phyloP scores from a whole-genome alignment of 2,329 filamentous ascomycete genomes.

The Penicillium frequentans region DNA sequence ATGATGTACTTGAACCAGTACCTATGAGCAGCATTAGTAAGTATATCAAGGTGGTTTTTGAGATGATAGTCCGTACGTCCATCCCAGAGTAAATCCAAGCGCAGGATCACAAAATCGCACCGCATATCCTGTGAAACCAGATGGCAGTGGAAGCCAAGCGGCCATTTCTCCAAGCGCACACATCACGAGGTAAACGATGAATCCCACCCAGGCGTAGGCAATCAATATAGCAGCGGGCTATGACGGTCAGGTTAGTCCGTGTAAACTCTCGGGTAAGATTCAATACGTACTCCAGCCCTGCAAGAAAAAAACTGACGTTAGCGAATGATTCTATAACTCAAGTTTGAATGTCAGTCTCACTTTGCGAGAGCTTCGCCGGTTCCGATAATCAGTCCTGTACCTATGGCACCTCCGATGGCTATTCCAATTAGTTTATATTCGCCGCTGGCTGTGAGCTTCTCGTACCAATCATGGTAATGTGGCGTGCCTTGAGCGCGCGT shows the following conservation, averaged over 20 bases:
- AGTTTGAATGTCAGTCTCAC: constrained; percentile 20
- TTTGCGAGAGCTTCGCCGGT: constrained; percentile 40
- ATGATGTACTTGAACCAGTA: constrained; percentile 79
- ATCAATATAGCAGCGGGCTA: constrained; percentile 45
- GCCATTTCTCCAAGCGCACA: constrained; percentile 81
- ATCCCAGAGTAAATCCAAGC: constrained; percentile 76
- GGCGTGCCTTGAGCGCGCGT: constrained; percentile 43
- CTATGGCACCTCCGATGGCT: constrained; percentile 46
- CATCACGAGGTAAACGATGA: constrained; percentile 78
- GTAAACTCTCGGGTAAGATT: not conserved
- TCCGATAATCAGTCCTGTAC: constrained; percentile 44
- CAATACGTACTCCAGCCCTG: constrained; percentile 39
- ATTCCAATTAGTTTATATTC: not conserved
- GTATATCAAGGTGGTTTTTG: not conserved
- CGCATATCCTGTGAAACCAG: constrained; percentile 81
- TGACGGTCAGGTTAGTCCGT: constrained; percentile 7
- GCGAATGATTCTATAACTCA: not conserved
- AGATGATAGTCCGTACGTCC: constrained; percentile 52
- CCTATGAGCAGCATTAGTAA: constrained; percentile 19
- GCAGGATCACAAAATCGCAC: constrained; percentile 77
- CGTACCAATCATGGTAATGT: constrained; percentile 46
- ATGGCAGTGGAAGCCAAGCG: constrained; percentile 73
- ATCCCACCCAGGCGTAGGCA: constrained; percentile 45
- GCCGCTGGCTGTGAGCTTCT: not conserved
- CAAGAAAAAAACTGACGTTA: constrained; percentile 10